Base-by-base conservation (phyloP, 1,139 yeast genomes). In the Sugiyamaella neomexicana region DNA sequence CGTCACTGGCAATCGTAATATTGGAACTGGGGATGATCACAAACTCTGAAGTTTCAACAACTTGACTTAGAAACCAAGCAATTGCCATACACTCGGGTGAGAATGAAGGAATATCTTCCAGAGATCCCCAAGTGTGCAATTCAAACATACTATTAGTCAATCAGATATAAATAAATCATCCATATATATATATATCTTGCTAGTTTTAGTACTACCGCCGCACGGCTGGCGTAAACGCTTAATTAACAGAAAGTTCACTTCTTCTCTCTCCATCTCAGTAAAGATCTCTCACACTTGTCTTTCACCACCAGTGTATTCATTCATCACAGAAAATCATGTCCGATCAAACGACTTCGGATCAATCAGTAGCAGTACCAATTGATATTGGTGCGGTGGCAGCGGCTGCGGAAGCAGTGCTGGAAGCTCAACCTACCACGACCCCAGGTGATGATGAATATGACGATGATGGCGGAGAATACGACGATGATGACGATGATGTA, bases 91-190 rank as follows among this genome's bases (percentile, higher is more conserved):
- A 77, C 15, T 76, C 77, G 0, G 81, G 73, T 42, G 78, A 78
- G 48, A 78, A 70, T 5, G 75, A 65, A 0, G 69, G 66, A 1
- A 61, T 56, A 45, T 58, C 62, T 47, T 63, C 65, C 20, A 51
- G 52, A 3, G 70, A 61, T 10, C 88, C 88, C 88, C 88, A 84
- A 4, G 81, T 77, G 62, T 82, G 85, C 45, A 84, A 67, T 58
- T 76, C 74, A 60, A 74, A 69, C 44, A 56, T 34, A 7, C 38
- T n/a, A n/a, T n/a, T n/a, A n/a, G n/a, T n/a, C 38, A 12, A n/a
- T n/a, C 13, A 31, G 12, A 10, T 31, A 31, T 12, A 29, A 12
- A 29, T 29, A 9, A 29, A 29, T 29, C n/a, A n/a, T 29, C 34
- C n/a, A 9, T 29, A 3, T 9, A 9, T 5, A 27, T 6, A 27